Evolutionary conservation across 164 flowering plant species (phyloP).

Genomic region (Cinnamomum micranthum): DNA sequence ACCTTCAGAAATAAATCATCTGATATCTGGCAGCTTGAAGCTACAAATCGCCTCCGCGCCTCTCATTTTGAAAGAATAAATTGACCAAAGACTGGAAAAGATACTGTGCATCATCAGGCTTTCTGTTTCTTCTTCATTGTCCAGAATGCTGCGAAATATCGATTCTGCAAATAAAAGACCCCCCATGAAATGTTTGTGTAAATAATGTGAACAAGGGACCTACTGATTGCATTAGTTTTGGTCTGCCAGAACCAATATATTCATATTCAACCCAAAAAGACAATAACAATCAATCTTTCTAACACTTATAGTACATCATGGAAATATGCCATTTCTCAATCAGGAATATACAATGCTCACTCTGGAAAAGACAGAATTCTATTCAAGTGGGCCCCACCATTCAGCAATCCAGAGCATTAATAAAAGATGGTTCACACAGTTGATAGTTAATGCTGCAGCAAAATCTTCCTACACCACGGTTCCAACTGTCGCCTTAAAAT

Average conservation of each 20-base stretch:
- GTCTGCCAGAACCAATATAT: neutral
- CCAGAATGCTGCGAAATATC: constrained; percentile 83
- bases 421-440: no score
- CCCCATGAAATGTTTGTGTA: neutral
- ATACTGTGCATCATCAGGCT: neutral
- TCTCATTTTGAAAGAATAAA: neutral
- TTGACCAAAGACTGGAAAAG: neutral
- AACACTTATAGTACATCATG: neutral
- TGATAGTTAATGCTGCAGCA: no score
- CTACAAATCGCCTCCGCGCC: neutral
- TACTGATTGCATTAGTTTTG: neutral
- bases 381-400: neutral
- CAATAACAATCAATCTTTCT: neutral
- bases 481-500: no score
- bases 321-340: neutral
- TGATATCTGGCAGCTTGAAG: neutral
- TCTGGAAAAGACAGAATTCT: neutral
- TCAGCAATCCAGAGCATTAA: neutral
- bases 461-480: no score
- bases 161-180: constrained; percentile 52
- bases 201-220: neutral
- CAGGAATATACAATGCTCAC: neutral
- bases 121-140: constrained; percentile 66
- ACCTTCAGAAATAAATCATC: no score
- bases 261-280: neutral